Conservation (phyloP, 768 basidiomycete species). For the Boletus huronensis region DNA sequence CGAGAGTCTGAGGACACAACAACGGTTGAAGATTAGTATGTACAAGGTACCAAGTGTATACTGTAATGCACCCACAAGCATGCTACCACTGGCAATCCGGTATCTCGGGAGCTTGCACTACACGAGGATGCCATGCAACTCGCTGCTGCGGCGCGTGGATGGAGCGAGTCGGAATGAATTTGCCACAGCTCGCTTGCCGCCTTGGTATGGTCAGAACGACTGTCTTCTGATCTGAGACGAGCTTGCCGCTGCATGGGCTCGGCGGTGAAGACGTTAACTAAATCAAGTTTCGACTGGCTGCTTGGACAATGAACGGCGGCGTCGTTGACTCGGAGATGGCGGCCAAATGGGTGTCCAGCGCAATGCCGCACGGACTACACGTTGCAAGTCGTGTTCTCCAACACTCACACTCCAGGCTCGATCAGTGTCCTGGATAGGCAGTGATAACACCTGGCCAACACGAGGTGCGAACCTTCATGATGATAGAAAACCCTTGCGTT, state of each 20-base stretch:
- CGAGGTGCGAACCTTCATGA: conserved; percentile 19
- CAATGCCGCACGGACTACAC: conserved; percentile 23
- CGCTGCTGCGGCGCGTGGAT: neutral
- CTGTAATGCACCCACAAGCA: neutral
- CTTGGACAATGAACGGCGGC: too few species aligned
- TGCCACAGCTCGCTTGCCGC: neutral
- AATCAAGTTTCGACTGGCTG: neutral
- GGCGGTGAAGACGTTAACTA: neutral
- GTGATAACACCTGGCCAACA: conserved; percentile 33
- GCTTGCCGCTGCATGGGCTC: too few species aligned
- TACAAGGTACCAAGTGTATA: neutral
- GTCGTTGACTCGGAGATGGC: too few species aligned
- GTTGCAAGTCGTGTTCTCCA: conserved; percentile 14
- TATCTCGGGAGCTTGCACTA: neutral
- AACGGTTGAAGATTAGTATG: neutral
- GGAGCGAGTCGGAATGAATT: neutral
- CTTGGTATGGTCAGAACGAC: too few species aligned
- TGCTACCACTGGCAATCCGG: neutral
- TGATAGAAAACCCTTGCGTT: conserved; percentile 28
- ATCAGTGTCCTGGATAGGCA: conserved; percentile 24
- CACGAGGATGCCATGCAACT: conserved; percentile 7
- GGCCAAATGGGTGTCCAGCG: too few species aligned
- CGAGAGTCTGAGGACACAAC: neutral
- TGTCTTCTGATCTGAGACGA: too few species aligned
- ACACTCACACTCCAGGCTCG: conserved; percentile 1